Evolutionary conservation across 306 rosid genomes (phyloP).

Genomic region (Quercus bicolor): DNA sequence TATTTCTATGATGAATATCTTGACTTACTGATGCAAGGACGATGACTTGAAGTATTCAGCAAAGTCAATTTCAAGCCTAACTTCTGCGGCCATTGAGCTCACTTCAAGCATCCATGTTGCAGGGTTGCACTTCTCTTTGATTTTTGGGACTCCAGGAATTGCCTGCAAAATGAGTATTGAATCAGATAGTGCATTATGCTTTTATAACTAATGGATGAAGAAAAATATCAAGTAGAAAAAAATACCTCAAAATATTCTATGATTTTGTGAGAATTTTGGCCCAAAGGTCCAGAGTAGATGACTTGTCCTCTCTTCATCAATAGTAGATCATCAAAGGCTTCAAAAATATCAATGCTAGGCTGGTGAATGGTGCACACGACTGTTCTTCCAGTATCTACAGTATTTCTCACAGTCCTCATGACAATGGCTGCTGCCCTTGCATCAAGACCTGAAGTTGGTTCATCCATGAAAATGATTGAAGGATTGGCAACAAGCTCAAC

Average conservation of each 20-base stretch:
- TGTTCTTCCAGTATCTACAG: constrained; percentile 98
- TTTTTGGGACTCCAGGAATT: constrained; percentile 76
- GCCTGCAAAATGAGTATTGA: constrained; percentile 36
- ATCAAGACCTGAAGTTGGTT: constrained; percentile 97
- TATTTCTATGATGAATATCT: constrained; percentile 7
- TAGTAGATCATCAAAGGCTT: constrained; percentile 92
- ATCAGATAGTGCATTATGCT: constrained; percentile 15
- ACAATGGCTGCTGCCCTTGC: constrained; percentile 99
- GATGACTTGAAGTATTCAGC: constrained; percentile 80
- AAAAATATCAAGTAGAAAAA: not conserved
- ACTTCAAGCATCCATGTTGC: constrained; percentile 99
- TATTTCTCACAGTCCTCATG: constrained; percentile 96
- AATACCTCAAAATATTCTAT: constrained; percentile 83
- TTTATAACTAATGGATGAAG: not conserved
- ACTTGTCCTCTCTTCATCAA: constrained; percentile 92
- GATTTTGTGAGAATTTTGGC: constrained; percentile 76
- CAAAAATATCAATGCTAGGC: constrained; percentile 97
- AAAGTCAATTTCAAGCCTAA: constrained; percentile 85
- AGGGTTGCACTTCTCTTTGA: constrained; percentile 85
- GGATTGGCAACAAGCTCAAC: constrained; percentile 99
- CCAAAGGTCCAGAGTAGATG: constrained; percentile 85
- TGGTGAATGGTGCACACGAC: constrained; percentile 99
- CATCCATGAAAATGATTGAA: constrained; percentile 98
- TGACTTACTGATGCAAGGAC: constrained; percentile 65
- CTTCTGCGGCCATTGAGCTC: constrained; percentile 82